Evolutionary conservation across 2,329 filamentous ascomycete genomes (phyloP).

Genomic region (Tolypocladium endophyticum): DNA sequence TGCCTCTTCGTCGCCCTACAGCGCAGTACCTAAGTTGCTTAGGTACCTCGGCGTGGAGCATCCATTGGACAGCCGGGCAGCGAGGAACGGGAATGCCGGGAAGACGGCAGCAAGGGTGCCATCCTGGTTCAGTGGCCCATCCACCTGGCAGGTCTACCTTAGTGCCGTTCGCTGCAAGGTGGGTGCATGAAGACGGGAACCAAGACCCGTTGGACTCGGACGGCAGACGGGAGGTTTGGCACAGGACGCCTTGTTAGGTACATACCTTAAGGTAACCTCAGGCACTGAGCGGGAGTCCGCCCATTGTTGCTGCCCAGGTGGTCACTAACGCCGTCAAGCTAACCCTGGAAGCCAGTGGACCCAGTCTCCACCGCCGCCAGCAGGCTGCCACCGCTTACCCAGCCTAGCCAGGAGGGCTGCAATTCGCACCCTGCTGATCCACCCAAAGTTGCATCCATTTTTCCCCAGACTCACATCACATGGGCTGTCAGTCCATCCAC

Average conservation of each 20-base stretch:
- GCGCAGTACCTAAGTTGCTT: too few species aligned
- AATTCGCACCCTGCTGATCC: conserved; percentile 14
- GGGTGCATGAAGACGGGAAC: neutral
- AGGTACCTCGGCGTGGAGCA: neutral
- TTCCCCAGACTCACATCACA: conserved; percentile 17
- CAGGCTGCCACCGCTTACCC: neutral
- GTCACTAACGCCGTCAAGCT: neutral
- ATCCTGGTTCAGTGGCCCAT: neutral
- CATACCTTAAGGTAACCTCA: too few species aligned
- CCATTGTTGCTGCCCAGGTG: too few species aligned
- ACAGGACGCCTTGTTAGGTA: neutral
- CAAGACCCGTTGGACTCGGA: neutral
- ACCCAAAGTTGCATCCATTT: conserved; percentile 9
- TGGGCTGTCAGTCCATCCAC: conserved; percentile 17
- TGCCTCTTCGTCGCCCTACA: neutral
- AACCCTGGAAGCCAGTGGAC: neutral
- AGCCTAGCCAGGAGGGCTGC: neutral
- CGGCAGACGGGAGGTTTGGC: neutral
- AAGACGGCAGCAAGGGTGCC: neutral
- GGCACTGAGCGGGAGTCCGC: neutral
- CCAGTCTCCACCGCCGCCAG: neutral
- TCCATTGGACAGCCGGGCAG: neutral
- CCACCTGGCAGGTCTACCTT: neutral
- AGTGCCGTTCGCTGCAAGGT: neutral
- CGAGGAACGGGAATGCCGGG: neutral